phyloP scores from a whole-genome alignment of 257 asterid genomes.

The Nicotiana noctiflora region DNA sequence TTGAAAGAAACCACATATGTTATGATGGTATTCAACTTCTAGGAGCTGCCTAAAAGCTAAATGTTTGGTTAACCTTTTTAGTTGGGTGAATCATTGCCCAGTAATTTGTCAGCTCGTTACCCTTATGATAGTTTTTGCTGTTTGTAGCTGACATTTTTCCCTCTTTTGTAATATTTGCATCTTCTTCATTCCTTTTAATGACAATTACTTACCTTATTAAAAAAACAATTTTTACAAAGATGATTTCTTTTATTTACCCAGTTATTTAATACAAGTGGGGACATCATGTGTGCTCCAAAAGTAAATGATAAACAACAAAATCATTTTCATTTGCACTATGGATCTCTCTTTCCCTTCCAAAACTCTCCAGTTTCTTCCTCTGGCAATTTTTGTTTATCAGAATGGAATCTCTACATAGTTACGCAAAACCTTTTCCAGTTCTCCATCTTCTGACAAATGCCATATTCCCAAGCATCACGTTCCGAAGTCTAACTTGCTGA shows the following conservation, averaged over 20 bases:
- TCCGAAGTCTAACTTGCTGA: not conserved
- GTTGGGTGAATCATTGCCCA: too few relatives aligned
- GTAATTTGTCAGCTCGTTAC: too few relatives aligned
- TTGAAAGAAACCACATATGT: too few relatives aligned
- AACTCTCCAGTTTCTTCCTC: not conserved
- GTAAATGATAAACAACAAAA: not conserved
- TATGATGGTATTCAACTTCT: too few relatives aligned
- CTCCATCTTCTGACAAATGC: not conserved
- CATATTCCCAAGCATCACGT: not conserved
- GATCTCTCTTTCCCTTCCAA: not conserved
- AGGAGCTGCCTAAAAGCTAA: too few relatives aligned
- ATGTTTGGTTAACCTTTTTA: too few relatives aligned
- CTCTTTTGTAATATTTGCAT: too few relatives aligned
- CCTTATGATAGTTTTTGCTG: too few relatives aligned
- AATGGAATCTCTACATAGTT: not conserved
- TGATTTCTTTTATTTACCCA: not conserved
- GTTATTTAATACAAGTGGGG: not conserved
- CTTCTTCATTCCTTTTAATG: too few relatives aligned
- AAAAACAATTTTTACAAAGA: not conserved
- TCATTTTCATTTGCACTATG: not conserved
- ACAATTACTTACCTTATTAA: not conserved
- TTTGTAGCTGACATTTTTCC: too few relatives aligned
- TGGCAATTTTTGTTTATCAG: not conserved
- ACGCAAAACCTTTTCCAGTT: not conserved
- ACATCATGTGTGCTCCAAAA: not conserved